phyloP scores from a whole-genome alignment of 805 yeast genomes.

The Pichia thaimueangensis region DNA sequence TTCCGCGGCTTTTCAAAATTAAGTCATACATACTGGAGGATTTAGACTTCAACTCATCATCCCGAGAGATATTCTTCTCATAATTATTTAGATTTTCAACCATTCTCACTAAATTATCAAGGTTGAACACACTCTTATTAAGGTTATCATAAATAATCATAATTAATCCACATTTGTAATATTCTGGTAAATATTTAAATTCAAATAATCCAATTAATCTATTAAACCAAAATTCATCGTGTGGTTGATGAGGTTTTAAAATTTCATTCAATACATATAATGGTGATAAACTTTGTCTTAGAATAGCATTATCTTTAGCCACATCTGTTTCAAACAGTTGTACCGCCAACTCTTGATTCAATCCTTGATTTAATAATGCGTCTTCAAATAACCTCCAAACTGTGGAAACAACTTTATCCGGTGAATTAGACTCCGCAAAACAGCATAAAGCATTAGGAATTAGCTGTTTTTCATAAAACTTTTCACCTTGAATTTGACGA shows the following conservation, averaged over 20 bases:
- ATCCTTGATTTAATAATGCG: conserved; percentile 42
- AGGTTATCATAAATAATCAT: conserved; percentile 39
- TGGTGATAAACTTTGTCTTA: conserved; percentile 66
- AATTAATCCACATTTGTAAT: conserved; percentile 42
- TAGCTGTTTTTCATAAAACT: conserved; percentile 22
- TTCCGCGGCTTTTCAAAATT: conserved; percentile 12
- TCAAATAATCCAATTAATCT: conserved; percentile 36
- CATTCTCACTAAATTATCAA: conserved; percentile 21
- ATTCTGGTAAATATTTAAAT: conserved; percentile 48
- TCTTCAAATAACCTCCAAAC: conserved; percentile 61
- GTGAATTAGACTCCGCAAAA: conserved; percentile 59
- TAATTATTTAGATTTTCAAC: conserved; percentile 23
- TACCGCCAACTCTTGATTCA: conserved; percentile 22
- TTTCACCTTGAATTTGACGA: conserved; percentile 45
- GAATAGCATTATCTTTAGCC: conserved; percentile 35
- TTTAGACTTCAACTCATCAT: conserved; percentile 11
- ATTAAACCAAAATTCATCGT: conserved; percentile 21
- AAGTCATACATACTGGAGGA: conserved; percentile 19
- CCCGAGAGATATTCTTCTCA: conserved; percentile 16
- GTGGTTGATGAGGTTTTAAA: conserved; percentile 29
- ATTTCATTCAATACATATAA: conserved; percentile 56
- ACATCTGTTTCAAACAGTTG: conserved; percentile 2
- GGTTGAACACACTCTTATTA: conserved; percentile 14
- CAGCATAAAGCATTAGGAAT: conserved; percentile 57
- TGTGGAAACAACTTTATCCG: conserved; percentile 42